These are phyloP conservation scores for Wickerhamiella infanticola DNA, from an alignment of 1,139 yeast species.

Conservation along the genomic window DNA sequence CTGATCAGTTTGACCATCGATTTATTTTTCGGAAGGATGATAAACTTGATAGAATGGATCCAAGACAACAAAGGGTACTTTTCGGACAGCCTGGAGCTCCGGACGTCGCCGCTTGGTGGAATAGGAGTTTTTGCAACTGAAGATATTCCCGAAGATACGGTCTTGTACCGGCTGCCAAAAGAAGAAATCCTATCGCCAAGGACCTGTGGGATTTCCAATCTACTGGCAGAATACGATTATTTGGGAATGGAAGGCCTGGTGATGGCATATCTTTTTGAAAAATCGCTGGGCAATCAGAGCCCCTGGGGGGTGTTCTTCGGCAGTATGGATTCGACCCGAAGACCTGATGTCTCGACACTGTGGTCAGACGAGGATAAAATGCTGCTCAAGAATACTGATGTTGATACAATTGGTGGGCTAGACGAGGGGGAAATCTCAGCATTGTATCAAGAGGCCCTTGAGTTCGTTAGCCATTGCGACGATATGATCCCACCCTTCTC, in stretches of 20 bases:
- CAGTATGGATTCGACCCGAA: conserved; percentile 33
- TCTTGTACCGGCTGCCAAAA: conserved; percentile 22
- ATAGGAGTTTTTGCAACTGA: conserved; percentile 53
- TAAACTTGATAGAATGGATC: conserved; percentile 19
- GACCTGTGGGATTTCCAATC: conserved; percentile 46
- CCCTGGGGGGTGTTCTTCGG: conserved; percentile 65
- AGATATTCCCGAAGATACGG: conserved; percentile 24
- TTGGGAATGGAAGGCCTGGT: conserved; percentile 56
- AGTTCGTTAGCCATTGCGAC: conserved; percentile 20
- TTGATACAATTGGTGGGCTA: conserved; percentile 46
- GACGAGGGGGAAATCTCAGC: conserved; percentile 30
- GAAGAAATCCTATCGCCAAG: conserved; percentile 20
- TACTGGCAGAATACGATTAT: conserved; percentile 43
- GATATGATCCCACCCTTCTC: conserved; percentile 9
- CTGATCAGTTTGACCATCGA: not conserved
- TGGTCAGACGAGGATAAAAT: conserved; percentile 42
- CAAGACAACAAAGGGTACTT: conserved; percentile 17
- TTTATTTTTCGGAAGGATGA: not conserved
- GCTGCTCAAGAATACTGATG: conserved; percentile 48
- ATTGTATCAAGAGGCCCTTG: conserved; percentile 25
- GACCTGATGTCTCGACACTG: conserved; percentile 31
- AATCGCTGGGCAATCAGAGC: conserved; percentile 35
- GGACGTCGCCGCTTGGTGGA: conserved; percentile 44
- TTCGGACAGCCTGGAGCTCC: conserved; percentile 27
- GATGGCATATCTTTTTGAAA: conserved; percentile 58